Evolutionary conservation across 2,329 filamentous ascomycete species (phyloP).

Genomic region (Orbilia brochopaga): DNA sequence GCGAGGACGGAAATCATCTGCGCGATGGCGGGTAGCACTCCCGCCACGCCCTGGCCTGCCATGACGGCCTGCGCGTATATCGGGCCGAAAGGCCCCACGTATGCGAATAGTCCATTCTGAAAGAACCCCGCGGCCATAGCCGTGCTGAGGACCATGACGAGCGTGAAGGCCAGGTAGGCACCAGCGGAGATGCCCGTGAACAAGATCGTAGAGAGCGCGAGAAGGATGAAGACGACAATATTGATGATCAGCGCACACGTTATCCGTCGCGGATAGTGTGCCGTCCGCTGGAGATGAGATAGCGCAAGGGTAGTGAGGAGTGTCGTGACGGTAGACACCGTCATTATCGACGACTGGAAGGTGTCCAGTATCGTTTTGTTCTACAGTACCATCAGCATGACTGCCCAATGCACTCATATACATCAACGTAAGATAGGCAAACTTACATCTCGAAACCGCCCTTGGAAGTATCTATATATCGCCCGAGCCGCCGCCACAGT

Average conservation of each 20-base stretch:
- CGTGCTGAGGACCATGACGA: slow-evolving; percentile 79
- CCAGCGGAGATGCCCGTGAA: slow-evolving; percentile 69
- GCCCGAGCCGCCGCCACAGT: slow-evolving; percentile 8
- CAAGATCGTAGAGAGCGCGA: slow-evolving; percentile 78
- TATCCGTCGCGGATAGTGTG: slow-evolving; percentile 88
- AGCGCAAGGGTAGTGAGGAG: slow-evolving; percentile 76
- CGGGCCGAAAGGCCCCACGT: slow-evolving; percentile 81
- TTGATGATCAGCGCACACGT: slow-evolving; percentile 77
- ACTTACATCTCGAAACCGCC: slow-evolving; percentile 70
- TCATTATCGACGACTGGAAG: slow-evolving; percentile 88
- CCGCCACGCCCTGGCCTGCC: slow-evolving; percentile 89
- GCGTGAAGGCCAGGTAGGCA: slow-evolving; percentile 79
- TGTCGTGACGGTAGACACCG: slow-evolving; percentile 84
- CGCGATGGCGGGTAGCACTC: slow-evolving; percentile 83
- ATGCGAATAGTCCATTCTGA: slow-evolving; percentile 94
- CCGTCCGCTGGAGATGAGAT: slow-evolving; percentile 71
- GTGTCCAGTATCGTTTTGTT: slow-evolving; percentile 74
- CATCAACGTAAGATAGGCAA: background rate
- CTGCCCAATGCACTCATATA: too few relatives aligned
- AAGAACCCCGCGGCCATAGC: slow-evolving; percentile 82
- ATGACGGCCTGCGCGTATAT: slow-evolving; percentile 97
- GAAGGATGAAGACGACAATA: slow-evolving; percentile 73
- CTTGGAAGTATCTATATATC: slow-evolving; percentile 73
- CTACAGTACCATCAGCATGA: slow-evolving; percentile 18
- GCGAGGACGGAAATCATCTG: slow-evolving; percentile 83